Evolutionary conservation across 805 yeast species (phyloP), one percentile per base, ranked within the genome.

Genomic region (Spathaspora girioi): DNA sequence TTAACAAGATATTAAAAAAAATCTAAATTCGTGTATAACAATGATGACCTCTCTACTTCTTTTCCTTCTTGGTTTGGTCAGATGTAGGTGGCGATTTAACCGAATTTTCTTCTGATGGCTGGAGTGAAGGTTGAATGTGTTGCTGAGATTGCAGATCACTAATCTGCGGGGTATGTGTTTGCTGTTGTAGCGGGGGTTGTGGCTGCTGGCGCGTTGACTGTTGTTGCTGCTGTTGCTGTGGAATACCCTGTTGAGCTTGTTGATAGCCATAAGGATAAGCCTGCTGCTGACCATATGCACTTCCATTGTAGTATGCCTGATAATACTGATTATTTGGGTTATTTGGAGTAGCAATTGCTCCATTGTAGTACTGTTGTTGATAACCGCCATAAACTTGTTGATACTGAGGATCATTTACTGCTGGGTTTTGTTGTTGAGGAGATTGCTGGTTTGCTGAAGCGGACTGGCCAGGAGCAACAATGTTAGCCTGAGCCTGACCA

Each of bases 221-320:
- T 52, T 29, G 59, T 51, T 40, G 59, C 56, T 3, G 76, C 74
- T 5, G 73, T 69, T 14, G 44, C 18, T 42, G 44, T 10, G 44
- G 44, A 42, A 42, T n/a, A 42, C 29, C 44, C 26, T 42, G 44
- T 19, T 23, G 29, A 15, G 38, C 38, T 43, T 41, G 45, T 46
- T 50, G 50, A 41, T 50, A 50, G 18, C 53, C 53, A 43, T 50
- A 50, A 10, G 45, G 35, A 14, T 50, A 48, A 7, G 40, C 50
- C 6, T 45, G 32, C 31, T 50, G 47, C 15, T 43, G 47, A 40
- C 46, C 46, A 27, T 50, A 50, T 43, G 45, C 20, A 17, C 43
- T 18, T 20, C 38, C 40, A 31, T 45, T 45, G 41, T 51, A 51
- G 18, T 45, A 40, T 14, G 48, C 40, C 19, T 40, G 54, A 32